phyloP scores from a whole-genome alignment of 148 eudicot genomes.

The Bassia scoparia region DNA sequence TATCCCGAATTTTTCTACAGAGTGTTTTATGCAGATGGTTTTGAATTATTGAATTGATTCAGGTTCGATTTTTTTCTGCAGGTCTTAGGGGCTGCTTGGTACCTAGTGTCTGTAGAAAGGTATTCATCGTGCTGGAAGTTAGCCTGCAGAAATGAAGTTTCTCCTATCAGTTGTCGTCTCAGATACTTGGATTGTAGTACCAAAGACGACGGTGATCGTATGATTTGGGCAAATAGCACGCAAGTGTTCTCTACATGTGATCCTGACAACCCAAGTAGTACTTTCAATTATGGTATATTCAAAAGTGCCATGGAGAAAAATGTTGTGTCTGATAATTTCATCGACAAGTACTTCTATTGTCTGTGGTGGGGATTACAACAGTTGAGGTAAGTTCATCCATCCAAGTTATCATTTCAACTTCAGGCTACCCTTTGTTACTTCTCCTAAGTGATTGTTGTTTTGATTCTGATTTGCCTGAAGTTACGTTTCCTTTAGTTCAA shows the following conservation, averaged over 20 bases:
- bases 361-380: conserved; percentile 76
- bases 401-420: too few species aligned
- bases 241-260: conserved; percentile 40
- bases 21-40: background rate
- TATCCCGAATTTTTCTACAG: background rate
- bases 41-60: conserved; percentile 11
- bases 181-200: conserved; percentile 51
- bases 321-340: conserved; percentile 44
- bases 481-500: too few species aligned
- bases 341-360: conserved; percentile 63
- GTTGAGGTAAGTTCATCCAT: conserved; percentile 38
- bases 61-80: conserved; percentile 16
- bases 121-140: conserved; percentile 59
- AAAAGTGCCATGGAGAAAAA: conserved; percentile 42
- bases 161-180: conserved; percentile 30
- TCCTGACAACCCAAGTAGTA: conserved; percentile 28
- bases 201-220: conserved; percentile 24
- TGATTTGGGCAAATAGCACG: conserved; percentile 46
- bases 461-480: conserved; percentile 39
- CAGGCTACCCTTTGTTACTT: background rate
- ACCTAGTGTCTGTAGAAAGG: conserved; percentile 57
- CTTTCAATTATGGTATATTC: conserved; percentile 54
- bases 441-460: too few species aligned
- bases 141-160: conserved; percentile 34
- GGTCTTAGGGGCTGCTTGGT: conserved; percentile 72